A percentile compares a stretch with the other conserved stretches of the same genome.
Conservation (phyloP, 2,329 filamentous ascomycete genomes). For the Aureobasidium sp. region DNA sequence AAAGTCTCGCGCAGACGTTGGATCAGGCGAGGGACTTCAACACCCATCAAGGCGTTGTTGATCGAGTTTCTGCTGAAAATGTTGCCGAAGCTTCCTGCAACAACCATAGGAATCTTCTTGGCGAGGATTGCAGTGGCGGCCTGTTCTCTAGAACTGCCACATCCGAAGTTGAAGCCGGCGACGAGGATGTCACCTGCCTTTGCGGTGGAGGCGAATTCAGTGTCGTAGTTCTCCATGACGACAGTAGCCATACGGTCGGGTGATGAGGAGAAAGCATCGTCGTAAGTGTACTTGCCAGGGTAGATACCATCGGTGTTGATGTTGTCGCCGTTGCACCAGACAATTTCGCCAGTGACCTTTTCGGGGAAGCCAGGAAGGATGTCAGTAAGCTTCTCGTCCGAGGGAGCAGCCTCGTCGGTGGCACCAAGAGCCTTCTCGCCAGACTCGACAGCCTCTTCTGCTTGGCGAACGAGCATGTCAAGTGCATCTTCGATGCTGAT, state of each 20-base stretch:
- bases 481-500: constrained; percentile 61
- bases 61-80: constrained; percentile 74
- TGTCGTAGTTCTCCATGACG: constrained; percentile 92
- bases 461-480: constrained; percentile 60
- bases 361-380: constrained; percentile 82
- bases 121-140: constrained; percentile 81
- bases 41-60: constrained; percentile 67
- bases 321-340: constrained; percentile 80
- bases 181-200: constrained; percentile 72
- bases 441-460: constrained; percentile 52
- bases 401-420: constrained; percentile 23
- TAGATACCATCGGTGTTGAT: constrained; percentile 93
- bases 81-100: constrained; percentile 73
- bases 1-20: constrained; percentile 57
- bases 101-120: constrained; percentile 69
- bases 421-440: constrained; percentile 40
- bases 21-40: constrained; percentile 61
- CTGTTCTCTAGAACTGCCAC: constrained; percentile 72
- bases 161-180: constrained; percentile 81
- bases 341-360: constrained; percentile 72
- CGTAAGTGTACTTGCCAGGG: constrained; percentile 85
- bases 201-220: constrained; percentile 55
- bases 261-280: constrained; percentile 68
- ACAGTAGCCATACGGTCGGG: constrained; percentile 75
- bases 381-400: constrained; percentile 46